Evolutionary conservation across 495 filamentous ascomycete genomes (phyloP), one percentile per base, ranked within the genome.

Genomic region (Neurospora sp.): DNA sequence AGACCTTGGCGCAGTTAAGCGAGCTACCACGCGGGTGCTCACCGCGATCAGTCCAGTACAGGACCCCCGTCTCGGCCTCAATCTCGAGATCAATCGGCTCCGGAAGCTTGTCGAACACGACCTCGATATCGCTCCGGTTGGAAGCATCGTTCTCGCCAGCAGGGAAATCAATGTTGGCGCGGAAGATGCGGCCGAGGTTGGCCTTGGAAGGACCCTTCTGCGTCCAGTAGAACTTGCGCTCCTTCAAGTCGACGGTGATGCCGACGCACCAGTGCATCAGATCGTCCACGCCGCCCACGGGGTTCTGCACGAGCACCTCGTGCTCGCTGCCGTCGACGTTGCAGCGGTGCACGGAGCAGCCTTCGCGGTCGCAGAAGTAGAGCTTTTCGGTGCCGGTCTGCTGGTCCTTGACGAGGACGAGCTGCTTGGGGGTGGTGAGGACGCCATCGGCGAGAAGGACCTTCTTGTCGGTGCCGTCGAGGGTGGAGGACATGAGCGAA

Each of bases 21-120:
- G 83, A 84, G 75, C 85, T 85, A 0, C 87, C 87, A 0, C 78
- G 46, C 0, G 85, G 86, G 9, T 82, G 80, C 77, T 89, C 86
- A 1, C 87, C 87, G 1, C 86, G 83, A 74, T 88, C 87, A 0
- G 87, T 88, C 88, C 86, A 89, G 75, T 87, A 89, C 37, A 89
- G 74, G 20, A 70, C 77, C 27, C 80, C 73, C 1, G 71, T 73
- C 18, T 78, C 76, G n/a, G 70, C 73, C 72, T 89, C 86, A 2
- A 89, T 60, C 54, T 86, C 83, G 10, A 89, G 77, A 76, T 90
- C 86, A 77, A 90, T 88, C 2, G 86, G 86, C 73, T 90, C 87
- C 0, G 88, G 87, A 14, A 89, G 75, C 2, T 75, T 70, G 1
- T 84, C 76, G 5, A 85, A 81, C 8, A 89, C 23, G 0, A 80